phyloP scores from a whole-genome alignment of 1,284 basidiomycete species.

The Inonotus hispidus region DNA sequence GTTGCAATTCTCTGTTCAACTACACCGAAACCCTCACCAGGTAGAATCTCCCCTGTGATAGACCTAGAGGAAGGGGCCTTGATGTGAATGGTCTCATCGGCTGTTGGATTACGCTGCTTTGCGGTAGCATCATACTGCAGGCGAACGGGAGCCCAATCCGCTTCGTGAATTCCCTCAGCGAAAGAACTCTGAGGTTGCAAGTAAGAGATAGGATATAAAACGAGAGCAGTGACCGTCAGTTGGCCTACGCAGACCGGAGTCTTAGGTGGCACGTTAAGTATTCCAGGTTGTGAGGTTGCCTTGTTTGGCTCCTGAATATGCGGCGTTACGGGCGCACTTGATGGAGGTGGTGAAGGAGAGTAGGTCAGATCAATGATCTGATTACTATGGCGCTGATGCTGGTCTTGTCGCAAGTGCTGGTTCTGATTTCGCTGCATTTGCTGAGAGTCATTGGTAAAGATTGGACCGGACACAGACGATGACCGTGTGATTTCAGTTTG shows the following conservation, averaged over 20 bases:
- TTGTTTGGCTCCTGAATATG: conserved; percentile 21
- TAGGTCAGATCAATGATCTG: conserved; percentile 73
- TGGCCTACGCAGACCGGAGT: conserved; percentile 88
- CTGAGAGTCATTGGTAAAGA: conserved; percentile 6
- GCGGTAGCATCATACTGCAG: conserved; percentile 65
- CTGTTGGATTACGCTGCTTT: conserved; percentile 41
- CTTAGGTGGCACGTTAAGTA: conserved; percentile 58
- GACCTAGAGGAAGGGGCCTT: conserved; percentile 53
- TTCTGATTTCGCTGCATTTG: conserved; percentile 4
- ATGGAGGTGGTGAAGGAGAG: conserved; percentile 66
- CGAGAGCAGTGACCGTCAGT: conserved; percentile 73
- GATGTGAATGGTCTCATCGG: conserved; percentile 80
- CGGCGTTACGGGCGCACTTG: conserved; percentile 24
- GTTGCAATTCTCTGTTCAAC: conserved; percentile 80
- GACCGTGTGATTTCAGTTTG: conserved; percentile 23
- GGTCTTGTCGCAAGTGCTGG: neutral
- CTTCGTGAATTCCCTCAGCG: conserved; percentile 31
- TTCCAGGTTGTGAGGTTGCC: conserved; percentile 29
- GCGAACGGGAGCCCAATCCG: conserved; percentile 75
- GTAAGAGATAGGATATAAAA: conserved; percentile 82
- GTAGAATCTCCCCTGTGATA: conserved; percentile 43
- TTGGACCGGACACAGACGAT: conserved; percentile 18
- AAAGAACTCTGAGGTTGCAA: conserved; percentile 44
- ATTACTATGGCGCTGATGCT: conserved; percentile 15
- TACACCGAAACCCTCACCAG: conserved; percentile 73